These are phyloP conservation scores for Claviceps digitariae DNA, from an alignment of 2,329 filamentous ascomycete species.

Conservation along the genomic window DNA sequence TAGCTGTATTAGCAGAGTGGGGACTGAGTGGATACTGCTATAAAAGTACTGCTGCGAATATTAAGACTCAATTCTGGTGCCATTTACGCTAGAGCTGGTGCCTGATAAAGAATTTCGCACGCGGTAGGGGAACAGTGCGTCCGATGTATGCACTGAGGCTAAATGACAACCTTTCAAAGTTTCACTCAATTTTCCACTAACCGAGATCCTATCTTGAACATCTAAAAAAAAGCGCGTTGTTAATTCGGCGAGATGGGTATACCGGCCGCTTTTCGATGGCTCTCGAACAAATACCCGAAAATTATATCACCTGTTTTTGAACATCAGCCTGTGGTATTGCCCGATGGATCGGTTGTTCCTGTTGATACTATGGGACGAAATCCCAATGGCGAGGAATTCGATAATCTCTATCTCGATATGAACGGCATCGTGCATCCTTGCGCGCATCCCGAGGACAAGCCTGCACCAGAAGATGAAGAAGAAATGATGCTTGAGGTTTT, in stretches of 20 bases:
- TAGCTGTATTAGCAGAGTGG: no score
- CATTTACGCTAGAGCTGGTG: no score
- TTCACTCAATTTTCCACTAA: no score
- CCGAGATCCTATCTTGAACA: no score
- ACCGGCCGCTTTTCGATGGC: conserved; percentile 88
- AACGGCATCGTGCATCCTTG: conserved; percentile 99
- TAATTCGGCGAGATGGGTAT: conserved; percentile 59
- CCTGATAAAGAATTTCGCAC: no score
- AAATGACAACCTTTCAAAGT: no score
- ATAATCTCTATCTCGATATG: conserved; percentile 98
- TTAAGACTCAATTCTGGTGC: no score
- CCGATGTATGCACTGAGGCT: no score
- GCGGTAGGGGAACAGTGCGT: no score
- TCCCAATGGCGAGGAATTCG: conserved; percentile 94
- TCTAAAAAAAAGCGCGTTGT: no score
- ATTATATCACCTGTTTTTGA: conserved; percentile 88
- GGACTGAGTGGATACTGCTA: no score
- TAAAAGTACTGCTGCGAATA: no score
- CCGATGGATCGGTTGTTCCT: conserved; percentile 70
- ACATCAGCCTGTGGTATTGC: conserved; percentile 64
- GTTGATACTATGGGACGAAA: conserved; percentile 76
- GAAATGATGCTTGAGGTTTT: conserved; percentile 99
- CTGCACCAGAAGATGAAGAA: conserved; percentile 83
- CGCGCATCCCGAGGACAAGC: conserved; percentile 88
- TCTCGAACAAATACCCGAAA: conserved; percentile 94